phyloP scores from a whole-genome alignment of 2,329 filamentous ascomycete species.

The Ophiostoma ips region DNA sequence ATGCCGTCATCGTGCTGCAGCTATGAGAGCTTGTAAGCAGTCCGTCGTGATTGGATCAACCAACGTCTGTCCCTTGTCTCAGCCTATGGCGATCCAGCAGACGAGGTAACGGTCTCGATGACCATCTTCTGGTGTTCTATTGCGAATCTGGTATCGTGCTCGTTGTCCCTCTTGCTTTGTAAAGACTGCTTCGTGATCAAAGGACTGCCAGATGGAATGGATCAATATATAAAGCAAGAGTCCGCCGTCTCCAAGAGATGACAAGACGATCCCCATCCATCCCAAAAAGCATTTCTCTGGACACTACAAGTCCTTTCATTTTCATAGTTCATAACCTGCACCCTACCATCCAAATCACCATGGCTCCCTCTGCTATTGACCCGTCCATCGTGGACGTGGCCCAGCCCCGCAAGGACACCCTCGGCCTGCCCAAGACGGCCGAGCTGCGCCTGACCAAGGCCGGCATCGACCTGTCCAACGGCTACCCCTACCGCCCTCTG shows the following conservation, averaged over 20 bases:
- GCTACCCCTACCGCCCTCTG: constrained; percentile 57
- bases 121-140: background rate
- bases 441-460: constrained; percentile 49
- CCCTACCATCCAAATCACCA: constrained; percentile 15
- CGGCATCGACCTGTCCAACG: constrained; percentile 53
- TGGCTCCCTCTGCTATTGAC: constrained; percentile 45
- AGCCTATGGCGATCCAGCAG: too few species aligned
- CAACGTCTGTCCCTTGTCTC: background rate
- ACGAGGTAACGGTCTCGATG: background rate
- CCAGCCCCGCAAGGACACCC: constrained; percentile 47
- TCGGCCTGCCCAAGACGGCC: constrained; percentile 45
- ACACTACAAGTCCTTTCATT: too few species aligned
- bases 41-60: background rate
- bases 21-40: background rate
- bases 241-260: too few species aligned
- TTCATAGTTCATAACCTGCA: too few species aligned
- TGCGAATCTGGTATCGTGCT: background rate
- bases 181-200: background rate
- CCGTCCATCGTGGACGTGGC: constrained; percentile 49
- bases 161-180: background rate
- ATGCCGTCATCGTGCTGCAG: background rate
- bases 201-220: background rate
- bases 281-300: too few species aligned
- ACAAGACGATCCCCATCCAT: too few species aligned
- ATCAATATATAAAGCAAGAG: too few species aligned